phyloP scores from a whole-genome alignment of 2,329 filamentous ascomycete genomes.

The Raffaelea albimanens region DNA sequence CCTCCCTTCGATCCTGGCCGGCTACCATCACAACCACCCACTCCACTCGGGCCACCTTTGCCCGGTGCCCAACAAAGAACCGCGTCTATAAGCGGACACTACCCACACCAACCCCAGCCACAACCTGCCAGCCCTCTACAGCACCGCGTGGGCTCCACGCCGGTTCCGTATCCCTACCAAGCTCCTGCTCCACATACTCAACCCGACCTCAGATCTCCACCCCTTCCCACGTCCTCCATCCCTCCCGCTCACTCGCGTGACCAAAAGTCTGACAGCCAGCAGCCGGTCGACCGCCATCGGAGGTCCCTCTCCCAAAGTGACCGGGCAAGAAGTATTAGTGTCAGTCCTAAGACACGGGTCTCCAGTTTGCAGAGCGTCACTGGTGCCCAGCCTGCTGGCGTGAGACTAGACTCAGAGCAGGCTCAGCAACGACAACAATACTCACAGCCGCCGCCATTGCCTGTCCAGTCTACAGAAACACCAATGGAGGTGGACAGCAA shows the following conservation, averaged over 20 bases:
- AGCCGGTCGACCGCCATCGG: constrained; percentile 25
- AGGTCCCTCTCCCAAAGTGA: constrained; percentile 49
- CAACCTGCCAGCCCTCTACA: constrained; percentile 1
- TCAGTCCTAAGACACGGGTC: constrained; percentile 68
- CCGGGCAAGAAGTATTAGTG: constrained; percentile 60
- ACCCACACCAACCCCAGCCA: not conserved
- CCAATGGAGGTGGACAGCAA: constrained; percentile 22
- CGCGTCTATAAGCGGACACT: constrained; percentile 11
- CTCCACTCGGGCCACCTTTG: constrained; percentile 42
- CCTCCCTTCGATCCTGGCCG: constrained; percentile 31
- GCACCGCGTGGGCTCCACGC: not conserved
- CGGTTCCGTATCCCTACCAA: constrained; percentile 17
- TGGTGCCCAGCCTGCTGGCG: constrained; percentile 14
- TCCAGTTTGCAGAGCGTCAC: constrained; percentile 39
- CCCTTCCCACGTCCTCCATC: constrained; percentile 16
- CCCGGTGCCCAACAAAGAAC: constrained; percentile 26
- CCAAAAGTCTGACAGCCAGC: constrained; percentile 29
- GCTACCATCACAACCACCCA: constrained; percentile 43
- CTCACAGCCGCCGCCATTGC: not conserved
- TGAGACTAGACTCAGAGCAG: not conserved
- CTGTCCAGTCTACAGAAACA: not conserved
- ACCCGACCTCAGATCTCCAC: constrained; percentile 16
- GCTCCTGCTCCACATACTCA: not conserved
- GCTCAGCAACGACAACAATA: not conserved
- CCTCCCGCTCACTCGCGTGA: not conserved